These are phyloP conservation scores for Urtica urens DNA, from an alignment of 306 rosid genomes.

Conservation along the genomic window DNA sequence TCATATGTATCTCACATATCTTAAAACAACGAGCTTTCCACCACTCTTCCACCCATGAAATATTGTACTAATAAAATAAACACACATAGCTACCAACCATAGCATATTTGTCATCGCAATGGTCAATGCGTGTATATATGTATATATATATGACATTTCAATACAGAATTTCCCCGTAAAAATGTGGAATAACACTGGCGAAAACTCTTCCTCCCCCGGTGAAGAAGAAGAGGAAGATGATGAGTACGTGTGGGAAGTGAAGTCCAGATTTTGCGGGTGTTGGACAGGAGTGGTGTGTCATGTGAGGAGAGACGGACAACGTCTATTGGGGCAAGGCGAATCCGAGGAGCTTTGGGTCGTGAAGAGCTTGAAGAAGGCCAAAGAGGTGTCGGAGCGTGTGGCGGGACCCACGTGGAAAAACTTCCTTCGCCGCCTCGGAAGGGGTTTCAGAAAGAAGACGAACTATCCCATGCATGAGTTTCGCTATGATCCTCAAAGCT, in stretches of 20 bases:
- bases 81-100: too few species aligned
- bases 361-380: slow-evolving; percentile 19
- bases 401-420: slow-evolving; percentile 37
- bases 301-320: neutral
- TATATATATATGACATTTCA: too few species aligned
- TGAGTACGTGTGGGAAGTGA: neutral
- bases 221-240: slow-evolving; percentile 5
- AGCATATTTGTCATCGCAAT: too few species aligned
- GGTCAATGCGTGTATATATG: too few species aligned
- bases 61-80: too few species aligned
- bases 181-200: neutral
- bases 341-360: slow-evolving; percentile 19
- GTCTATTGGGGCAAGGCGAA: neutral
- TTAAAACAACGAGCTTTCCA: too few species aligned
- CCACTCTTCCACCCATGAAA: too few species aligned
- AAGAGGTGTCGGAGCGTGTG: slow-evolving; percentile 15
- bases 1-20: too few species aligned
- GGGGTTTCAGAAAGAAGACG: slow-evolving; percentile 13
- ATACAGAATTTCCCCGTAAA: too few species aligned
- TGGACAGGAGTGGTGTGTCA: slow-evolving; percentile 12
- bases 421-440: slow-evolving; percentile 5
- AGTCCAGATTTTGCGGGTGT: slow-evolving; percentile 13
- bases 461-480: too few species aligned
- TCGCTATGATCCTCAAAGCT: slow-evolving; percentile 37
- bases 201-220: slow-evolving; percentile 1